Evolutionary conservation across 2,329 filamentous ascomycete genomes (phyloP), one percentile per base, ranked within the genome.

Genomic region (Alternaria viburni): DNA sequence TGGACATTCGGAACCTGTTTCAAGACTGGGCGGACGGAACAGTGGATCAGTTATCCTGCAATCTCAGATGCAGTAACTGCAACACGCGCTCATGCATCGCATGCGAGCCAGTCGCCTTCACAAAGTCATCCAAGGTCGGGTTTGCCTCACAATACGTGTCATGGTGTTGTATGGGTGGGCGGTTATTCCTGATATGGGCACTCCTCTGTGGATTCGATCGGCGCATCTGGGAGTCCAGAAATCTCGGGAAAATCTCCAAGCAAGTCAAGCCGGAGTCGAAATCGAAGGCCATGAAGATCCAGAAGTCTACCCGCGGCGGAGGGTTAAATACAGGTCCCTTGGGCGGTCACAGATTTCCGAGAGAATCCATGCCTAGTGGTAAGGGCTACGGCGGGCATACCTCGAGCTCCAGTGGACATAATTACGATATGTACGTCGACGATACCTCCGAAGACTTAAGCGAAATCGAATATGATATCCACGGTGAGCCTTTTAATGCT

Each of bases 171-270:
- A 67, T 69, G 23, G 52, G 64, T 5, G 77, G 76, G 15, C 71
- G 76, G 8, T 25, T 79, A 11, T 73, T 78, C 55, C 30, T 78
- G 15, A 74, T 81, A 45, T 82, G 79, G 79, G 64, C 74, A 5
- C 57, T 81, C 2, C 73, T 83, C 8, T 80, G 75, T 51, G 76
- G 75, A 15, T 79, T 78, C 46, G 81, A 83, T 61, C 55, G 69
- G n/a, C 59, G 71, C 25, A 69, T 69, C 21, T 61, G 68, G 21
- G 57, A 28, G 11, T 49, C 50, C 32, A 43, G 15, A 62, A 19
- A 50, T 30, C 13, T 52, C 36, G 28, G 5, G 41, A 54, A 49
- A 50, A n/a, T 21, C 13, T 45, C 36, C 43, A 51, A 41, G 13
- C 21, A 15, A 45, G 15, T 54, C 15, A 36, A 50, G 25, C 36